Base-by-base conservation (phyloP, 306 rosid genomes). In the Cucurbita argyrosperma region DNA sequence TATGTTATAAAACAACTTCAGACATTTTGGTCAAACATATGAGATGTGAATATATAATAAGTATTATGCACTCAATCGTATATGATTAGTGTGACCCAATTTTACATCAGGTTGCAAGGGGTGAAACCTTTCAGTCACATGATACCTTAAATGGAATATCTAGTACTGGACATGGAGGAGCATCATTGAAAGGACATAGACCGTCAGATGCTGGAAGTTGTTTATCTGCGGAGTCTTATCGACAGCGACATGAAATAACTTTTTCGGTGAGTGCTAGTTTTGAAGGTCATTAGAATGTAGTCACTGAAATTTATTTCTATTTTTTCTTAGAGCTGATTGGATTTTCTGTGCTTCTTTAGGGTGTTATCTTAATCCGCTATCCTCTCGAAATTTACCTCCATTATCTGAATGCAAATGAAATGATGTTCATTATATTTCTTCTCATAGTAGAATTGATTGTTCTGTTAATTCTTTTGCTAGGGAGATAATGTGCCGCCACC, bases 401-500 rank as follows among this genome's bases (percentile, higher is more conserved):
- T 39, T 49, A 58, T 71, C 72, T 49, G 23, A 38, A 42, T 16
- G 12, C 77, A n/a, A 63, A 40, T 19, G 30, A 37, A 57, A 8
- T 65, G 23, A 61, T 73, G 26, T 71, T 61, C 26, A 49, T 77
- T 46, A 40, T 19, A 19, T 57, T 10, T 46, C 68, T 63, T 23
- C 35, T 78, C 23, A 53, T 47, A 46, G 4, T 69, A 8, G 21
- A 46, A 49, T 49, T 68, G 7, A 77, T 68, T 46, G 55, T 72
- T 46, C 61, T 63, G 47, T 23, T 5, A 18, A 38, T 49, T 19
- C 55, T 51, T 72, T 76, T 80, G 3, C 16, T 75, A 95, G 99
- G 99, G 99, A 68, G 91, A 89, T 66, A 88, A 88, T 72, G 97
- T 90, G 78, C 97, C 96, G 38, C 83, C 90, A 4, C 99, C 99